These are phyloP conservation scores for Pseudopithomyces chartarum DNA, from an alignment of 2,329 filamentous ascomycete genomes.

Conservation along the genomic window DNA sequence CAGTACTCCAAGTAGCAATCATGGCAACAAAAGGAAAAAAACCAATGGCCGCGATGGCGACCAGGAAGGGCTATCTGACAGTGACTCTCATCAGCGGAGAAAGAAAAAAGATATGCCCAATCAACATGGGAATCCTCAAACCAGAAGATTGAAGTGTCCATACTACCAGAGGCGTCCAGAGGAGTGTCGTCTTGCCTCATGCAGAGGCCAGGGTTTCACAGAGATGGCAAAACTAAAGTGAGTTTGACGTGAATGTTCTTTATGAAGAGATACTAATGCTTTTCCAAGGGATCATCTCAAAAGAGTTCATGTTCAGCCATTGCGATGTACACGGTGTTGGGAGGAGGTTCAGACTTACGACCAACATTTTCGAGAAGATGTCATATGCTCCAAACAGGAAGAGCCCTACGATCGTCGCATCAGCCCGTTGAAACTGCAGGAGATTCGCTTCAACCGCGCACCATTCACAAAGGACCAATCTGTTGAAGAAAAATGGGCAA, in stretches of 20 bases:
- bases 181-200: not conserved
- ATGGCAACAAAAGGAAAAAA: too few species aligned
- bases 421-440: not conserved
- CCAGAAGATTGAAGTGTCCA: not conserved
- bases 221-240: constrained; percentile 1
- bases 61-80: too few species aligned
- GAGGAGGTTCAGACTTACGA: not conserved
- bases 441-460: not conserved
- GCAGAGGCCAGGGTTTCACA: not conserved
- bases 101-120: too few species aligned
- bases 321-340: constrained; percentile 2
- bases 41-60: too few species aligned
- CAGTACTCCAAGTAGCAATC: too few species aligned
- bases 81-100: too few species aligned
- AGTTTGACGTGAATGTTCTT: not conserved
- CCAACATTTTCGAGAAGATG: not conserved
- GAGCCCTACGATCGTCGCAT: not conserved
- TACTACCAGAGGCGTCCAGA: constrained; percentile 3
- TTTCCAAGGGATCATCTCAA: too few species aligned
- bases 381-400: not conserved
- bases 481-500: not conserved
- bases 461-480: not conserved
- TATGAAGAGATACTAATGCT: too few species aligned
- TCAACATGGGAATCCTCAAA: too few species aligned
- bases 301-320: not conserved